Evolutionary conservation across 805 yeast species (phyloP), one percentile per base, ranked within the genome.

Genomic region (Wickerhamomyces bisporus): DNA sequence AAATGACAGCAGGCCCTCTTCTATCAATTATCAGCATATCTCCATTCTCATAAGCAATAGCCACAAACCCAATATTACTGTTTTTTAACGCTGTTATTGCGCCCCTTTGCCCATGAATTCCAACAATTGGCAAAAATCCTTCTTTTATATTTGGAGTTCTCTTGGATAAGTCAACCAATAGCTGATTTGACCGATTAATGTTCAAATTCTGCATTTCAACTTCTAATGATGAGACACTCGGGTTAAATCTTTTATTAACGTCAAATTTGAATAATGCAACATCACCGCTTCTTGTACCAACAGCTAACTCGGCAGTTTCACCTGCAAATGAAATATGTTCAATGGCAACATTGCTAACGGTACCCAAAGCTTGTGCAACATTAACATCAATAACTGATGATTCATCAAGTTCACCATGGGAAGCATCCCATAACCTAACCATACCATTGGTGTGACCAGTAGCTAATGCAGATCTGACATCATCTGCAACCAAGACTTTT

Each of bases 371-470:
- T 30, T 65, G 62, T 1, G 77, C 61, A 10, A 81, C 64, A 49
- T 76, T 73, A 26, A 81, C 70, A 45, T 80, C 85, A 46, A 83
- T 63, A 4, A 78, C 79, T 6, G 74, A 64, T 8, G 73, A 62
- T 28, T 78, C 79, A 40, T 71, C 78, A 6, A 79, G 51, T 44
- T 86, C 96, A 16, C 84, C 83, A 40, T 79, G 77, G 0, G 94
- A 78, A 0, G 87, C 81, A 61, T 91, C 95, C 79, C 88, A 81
- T 9, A 91, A 66, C 38, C 96, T 71, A 0, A 93, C 76, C 26
- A 81, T 73, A 0, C 97, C 98, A 56, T 82, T 82, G 26, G 79
- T 75, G 54, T 93, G 96, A 1, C 97, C 98, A 0, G 95, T 80
- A 1, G 87, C 79, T 30, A 89, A 65, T 11, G 74, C 75, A 3